Base-by-base conservation (phyloP, 306 rosid genomes). In the Carpinus viminea region DNA sequence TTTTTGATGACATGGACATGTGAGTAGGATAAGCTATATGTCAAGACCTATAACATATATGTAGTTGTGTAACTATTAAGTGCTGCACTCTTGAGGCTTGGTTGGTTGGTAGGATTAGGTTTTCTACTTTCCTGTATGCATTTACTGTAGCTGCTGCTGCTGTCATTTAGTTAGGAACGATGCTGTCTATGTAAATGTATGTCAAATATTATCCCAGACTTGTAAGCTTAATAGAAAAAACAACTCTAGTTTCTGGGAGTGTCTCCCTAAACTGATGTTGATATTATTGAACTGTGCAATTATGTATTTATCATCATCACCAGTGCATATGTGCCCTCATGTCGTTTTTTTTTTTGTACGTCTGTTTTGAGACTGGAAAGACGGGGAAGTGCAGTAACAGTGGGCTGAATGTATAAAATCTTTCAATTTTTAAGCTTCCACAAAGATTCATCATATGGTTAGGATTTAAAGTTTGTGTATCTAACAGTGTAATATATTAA, bases 1-100 rank as follows among this genome's bases (percentile, higher is more conserved):
- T 95, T 78, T 93, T 93, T 47, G 86, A 92, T 73, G 91, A 81
- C 85, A 93, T 93, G 98, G 99, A 95, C 86, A 93, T 95, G 24
- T 95, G 85, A 93, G 68, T 76, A 68, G 50, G 48, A 60, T 47
- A 24, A 17, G 50, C 83, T n/a, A 74, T 53, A 65, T 81, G 81
- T 79, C 83, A 80, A 70, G 72, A 69, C 74, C 20, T 60, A 46
- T 20, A 47, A 64, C 83, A 76, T 83, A 47, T 75, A 66, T 81
- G 85, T 78, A 82, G 75, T 57, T 74, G 28, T 82, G 86, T 88
- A 80, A 83, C 84, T 68, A 69, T 59, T 41, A 81, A 76, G 81
- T 61, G 68, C 28, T 59, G 65, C 15, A 77, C 79, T 80, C 72
- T 16, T 68, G 75, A 73, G 66, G 46, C 75, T 52, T 36, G 60